Percentiles rank a stretch among this genome's conserved stretches.
phyloP scores from a whole-genome alignment of 176 grass and related monocot species.

The Cymbopogon citratus region DNA sequence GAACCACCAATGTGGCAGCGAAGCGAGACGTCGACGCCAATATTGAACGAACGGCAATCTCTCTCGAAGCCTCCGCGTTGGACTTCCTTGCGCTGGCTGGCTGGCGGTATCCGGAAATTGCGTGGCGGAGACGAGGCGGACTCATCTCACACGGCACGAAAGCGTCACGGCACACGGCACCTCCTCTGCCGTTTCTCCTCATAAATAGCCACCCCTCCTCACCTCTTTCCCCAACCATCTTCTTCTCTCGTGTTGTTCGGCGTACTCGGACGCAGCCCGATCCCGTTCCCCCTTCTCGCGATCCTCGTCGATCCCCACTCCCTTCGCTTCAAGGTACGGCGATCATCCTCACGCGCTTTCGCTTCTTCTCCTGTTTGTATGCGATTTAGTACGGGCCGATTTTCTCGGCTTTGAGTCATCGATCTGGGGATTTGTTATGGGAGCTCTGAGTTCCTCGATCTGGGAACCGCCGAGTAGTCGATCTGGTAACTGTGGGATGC shows the following conservation, averaged over 20 bases:
- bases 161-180: constrained; percentile 23
- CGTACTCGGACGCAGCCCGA: neutral
- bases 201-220: neutral
- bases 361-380: neutral
- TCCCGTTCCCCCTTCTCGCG: neutral
- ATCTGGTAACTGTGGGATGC: neutral
- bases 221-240: neutral
- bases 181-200: neutral
- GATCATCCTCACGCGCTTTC: neutral
- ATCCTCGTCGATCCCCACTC: neutral
- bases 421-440: neutral
- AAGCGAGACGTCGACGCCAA: neutral
- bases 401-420: neutral
- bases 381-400: neutral
- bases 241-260: neutral
- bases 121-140: neutral
- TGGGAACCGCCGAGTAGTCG: neutral
- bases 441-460: neutral
- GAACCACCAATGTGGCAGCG: neutral
- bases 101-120: neutral
- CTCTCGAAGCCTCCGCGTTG: neutral
- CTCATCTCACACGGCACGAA: neutral
- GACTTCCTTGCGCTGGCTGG: neutral
- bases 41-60: neutral
- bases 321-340: constrained; percentile 19